phyloP scores from a whole-genome alignment of 176 grass and related monocot species.

The Carex myosuroides region DNA sequence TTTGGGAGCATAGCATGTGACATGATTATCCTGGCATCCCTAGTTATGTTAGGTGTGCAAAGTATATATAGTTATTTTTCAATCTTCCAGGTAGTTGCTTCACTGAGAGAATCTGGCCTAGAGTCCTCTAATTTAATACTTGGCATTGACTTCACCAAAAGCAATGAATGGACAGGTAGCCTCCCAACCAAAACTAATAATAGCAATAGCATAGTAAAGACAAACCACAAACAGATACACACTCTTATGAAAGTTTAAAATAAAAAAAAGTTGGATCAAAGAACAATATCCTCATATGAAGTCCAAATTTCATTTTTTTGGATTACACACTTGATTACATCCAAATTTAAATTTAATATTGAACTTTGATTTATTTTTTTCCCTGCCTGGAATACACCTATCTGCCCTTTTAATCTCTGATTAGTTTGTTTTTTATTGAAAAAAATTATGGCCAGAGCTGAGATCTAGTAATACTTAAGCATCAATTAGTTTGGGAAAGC shows the following conservation, averaged over 20 bases:
- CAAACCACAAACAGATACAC: not conserved
- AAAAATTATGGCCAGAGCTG: not conserved
- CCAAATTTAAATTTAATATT: not conserved
- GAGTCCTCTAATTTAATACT: slow-evolving; percentile 93
- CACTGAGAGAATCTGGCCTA: slow-evolving; percentile 86
- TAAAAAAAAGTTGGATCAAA: not conserved
- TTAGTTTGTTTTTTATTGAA: not conserved
- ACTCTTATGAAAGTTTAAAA: not conserved
- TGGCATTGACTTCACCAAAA: slow-evolving; percentile 96
- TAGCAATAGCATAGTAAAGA: not conserved
- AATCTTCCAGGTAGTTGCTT: slow-evolving; percentile 52
- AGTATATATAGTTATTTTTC: not conserved
- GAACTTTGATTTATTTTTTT: not conserved
- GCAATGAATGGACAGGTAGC: slow-evolving; percentile 97
- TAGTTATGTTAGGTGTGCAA: not conserved
- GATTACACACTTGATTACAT: not conserved
- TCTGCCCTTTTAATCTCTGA: not conserved
- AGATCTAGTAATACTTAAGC: not conserved
- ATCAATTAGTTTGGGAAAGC: not conserved
- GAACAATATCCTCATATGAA: not conserved
- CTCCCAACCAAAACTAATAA: not conserved
- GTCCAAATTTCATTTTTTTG: not conserved
- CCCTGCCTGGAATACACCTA: not conserved
- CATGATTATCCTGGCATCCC: not conserved
- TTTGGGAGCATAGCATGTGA: not conserved